Percentiles rank a stretch among this genome's conserved stretches.
Evolutionary conservation across 1,284 basidiomycete genomes (phyloP).

Genomic region (Tilletia caries): DNA sequence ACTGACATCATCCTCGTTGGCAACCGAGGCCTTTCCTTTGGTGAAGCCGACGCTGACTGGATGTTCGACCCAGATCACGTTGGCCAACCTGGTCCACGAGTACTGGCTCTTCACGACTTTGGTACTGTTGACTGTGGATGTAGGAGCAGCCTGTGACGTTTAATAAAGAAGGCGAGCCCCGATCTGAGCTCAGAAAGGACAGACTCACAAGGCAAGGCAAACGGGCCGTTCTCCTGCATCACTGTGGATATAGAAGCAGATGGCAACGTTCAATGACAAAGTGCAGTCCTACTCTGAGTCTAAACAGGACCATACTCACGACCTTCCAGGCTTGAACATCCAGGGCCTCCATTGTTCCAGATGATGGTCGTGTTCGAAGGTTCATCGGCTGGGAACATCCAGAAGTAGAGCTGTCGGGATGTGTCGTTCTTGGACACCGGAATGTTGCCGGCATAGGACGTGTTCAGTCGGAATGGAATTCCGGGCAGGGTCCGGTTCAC

Average conservation of each 20-base stretch:
- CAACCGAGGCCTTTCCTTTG: slow-evolving; percentile 67
- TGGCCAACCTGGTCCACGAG: slow-evolving; percentile 77
- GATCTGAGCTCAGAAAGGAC: background rate
- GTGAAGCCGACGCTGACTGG: slow-evolving; percentile 79
- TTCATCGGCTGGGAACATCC: slow-evolving; percentile 77
- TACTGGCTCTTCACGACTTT: slow-evolving; percentile 67
- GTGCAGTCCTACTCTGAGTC: no score
- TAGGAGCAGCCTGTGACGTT: no score
- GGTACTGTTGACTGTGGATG: slow-evolving; percentile 59
- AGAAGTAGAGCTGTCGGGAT: slow-evolving; percentile 68
- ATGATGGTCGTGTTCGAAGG: slow-evolving; percentile 73
- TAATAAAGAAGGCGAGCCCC: background rate
- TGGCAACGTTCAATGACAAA: no score
- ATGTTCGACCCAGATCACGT: slow-evolving; percentile 76
- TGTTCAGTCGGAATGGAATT: slow-evolving; percentile 32
- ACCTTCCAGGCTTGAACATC: slow-evolving; percentile 73
- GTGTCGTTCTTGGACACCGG: slow-evolving; percentile 33
- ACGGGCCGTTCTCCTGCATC: no score
- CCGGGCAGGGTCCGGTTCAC: slow-evolving; percentile 24
- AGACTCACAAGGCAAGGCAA: slow-evolving; percentile 60
- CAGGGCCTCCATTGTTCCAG: slow-evolving; percentile 62
- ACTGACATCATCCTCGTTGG: slow-evolving; percentile 51
- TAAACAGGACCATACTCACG: slow-evolving; percentile 78
- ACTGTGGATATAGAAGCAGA: no score
- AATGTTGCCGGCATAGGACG: slow-evolving; percentile 40